Percentiles rank a stretch among this genome's conserved stretches.
Conservation (phyloP, 2,329 filamentous ascomycete species). For the Pyrenochaeta sp. region DNA sequence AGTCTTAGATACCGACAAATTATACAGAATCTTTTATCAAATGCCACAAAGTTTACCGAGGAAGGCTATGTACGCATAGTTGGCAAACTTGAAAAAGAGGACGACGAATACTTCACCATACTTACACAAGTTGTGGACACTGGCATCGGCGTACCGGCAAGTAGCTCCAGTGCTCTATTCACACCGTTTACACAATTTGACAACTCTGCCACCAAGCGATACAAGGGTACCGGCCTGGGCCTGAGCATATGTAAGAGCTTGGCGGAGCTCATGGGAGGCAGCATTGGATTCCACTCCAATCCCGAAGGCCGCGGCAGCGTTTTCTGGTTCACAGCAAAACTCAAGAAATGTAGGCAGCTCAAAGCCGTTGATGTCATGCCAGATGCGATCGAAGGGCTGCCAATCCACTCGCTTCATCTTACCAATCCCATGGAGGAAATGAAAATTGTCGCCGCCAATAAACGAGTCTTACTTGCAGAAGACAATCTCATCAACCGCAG, state of each 20-base stretch:
- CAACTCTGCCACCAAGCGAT: constrained; percentile 61
- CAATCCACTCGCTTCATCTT: constrained; percentile 13
- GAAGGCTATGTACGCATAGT: constrained; percentile 60
- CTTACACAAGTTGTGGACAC: constrained; percentile 63
- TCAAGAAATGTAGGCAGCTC: constrained; percentile 41
- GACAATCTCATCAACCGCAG: constrained; percentile 60
- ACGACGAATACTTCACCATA: constrained; percentile 57
- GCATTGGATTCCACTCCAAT: constrained; percentile 59
- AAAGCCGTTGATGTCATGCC: constrained; percentile 19
- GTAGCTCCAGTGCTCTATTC: constrained; percentile 59
- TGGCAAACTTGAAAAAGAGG: constrained; percentile 52
- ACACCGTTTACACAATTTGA: constrained; percentile 66
- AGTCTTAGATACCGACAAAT: constrained; percentile 69
- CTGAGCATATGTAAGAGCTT: constrained; percentile 67
- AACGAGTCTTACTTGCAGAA: constrained; percentile 54
- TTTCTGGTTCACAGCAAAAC: constrained; percentile 60
- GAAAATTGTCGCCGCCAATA: constrained; percentile 25
- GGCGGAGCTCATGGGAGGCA: constrained; percentile 65
- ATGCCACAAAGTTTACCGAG: constrained; percentile 70
- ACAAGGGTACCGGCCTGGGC: constrained; percentile 65
- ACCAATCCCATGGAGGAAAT: constrained; percentile 31
- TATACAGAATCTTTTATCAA: constrained; percentile 68
- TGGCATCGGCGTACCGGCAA: constrained; percentile 62
- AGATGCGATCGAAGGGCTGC: constrained; percentile 15
- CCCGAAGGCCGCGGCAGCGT: constrained; percentile 57